These are phyloP conservation scores for Aureobasidium sp. DNA, from an alignment of 2,329 filamentous ascomycete species.

Conservation along the genomic window DNA sequence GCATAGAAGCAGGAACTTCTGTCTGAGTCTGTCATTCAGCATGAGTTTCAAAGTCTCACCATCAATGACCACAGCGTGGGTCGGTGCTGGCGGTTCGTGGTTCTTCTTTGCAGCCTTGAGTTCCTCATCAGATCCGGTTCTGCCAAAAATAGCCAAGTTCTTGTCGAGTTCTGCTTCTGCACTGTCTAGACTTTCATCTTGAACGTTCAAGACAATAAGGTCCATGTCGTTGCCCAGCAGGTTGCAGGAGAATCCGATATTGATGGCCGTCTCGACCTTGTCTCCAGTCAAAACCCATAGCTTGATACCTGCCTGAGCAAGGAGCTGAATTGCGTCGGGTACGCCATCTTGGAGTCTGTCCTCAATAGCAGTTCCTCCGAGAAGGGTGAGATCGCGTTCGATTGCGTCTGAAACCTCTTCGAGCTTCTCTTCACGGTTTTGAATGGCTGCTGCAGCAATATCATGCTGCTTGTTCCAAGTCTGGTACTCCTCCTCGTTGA, in stretches of 20 bases:
- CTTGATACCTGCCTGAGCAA: slow-evolving; percentile 92
- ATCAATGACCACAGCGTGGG: slow-evolving; percentile 90
- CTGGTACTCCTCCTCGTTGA: slow-evolving; percentile 76
- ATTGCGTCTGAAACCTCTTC: slow-evolving; percentile 85
- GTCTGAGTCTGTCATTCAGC: slow-evolving; percentile 71
- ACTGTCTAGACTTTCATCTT: slow-evolving; percentile 60
- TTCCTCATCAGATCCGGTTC: slow-evolving; percentile 81
- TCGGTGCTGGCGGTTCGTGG: slow-evolving; percentile 78
- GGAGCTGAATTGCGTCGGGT: slow-evolving; percentile 85
- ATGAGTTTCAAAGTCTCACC: slow-evolving; percentile 88
- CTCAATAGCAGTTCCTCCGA: slow-evolving; percentile 95
- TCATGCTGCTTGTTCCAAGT: slow-evolving; percentile 84
- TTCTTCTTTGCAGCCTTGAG: slow-evolving; percentile 70
- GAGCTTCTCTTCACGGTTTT: slow-evolving; percentile 84
- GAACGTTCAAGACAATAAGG: slow-evolving; percentile 78
- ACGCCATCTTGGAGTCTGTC: slow-evolving; percentile 95
- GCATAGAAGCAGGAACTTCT: slow-evolving; percentile 90
- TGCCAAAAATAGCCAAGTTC: slow-evolving; percentile 63
- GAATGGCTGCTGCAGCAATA: slow-evolving; percentile 72
- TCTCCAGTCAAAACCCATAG: slow-evolving; percentile 97
- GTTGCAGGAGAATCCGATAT: slow-evolving; percentile 99
- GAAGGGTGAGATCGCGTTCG: slow-evolving; percentile 77
- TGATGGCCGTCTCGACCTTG: slow-evolving; percentile 98
- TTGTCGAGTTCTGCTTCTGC: slow-evolving; percentile 68
- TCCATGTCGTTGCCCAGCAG: slow-evolving; percentile 98